Base-by-base conservation (phyloP, 371 early-diverging fungal genomes). In the Lichtheimia hyalospora region DNA sequence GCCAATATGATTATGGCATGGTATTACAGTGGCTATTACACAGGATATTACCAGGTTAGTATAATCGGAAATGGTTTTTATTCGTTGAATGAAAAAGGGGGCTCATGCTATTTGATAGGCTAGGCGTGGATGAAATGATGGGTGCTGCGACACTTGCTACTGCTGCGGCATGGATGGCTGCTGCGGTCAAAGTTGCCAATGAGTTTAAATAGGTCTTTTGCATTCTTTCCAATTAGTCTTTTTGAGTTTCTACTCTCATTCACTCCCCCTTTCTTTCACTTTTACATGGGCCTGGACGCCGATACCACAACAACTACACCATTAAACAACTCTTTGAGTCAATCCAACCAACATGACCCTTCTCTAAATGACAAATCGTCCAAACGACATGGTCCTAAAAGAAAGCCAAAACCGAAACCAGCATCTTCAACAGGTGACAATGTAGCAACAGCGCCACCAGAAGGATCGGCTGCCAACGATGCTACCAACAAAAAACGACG, bases 11-110 rank as follows among this genome's bases (percentile, higher is more conserved):
- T 84, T 63, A 87, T 84, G 86, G 81, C 91, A 10, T 91, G 89
- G 89, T 91, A 89, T 63, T 88, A 81, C 64, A 82, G 88, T 10
- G 91, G 91, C 4, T 89, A 89, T 63, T 91, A 91, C 63, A 84
- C 88, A 16, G 91, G 88, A 39, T 74, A 82, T 23, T 86, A 89
- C 63, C 86, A 86, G 67, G 87, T 66, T 59, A 49, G 53, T 34
- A 25, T 12, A 18, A 12, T 54, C 6, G 34, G 34, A 10, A 34
- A 34, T 34, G 8, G 8, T 34, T 34, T 34, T 34, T 34, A 34
- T 34, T 34, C 34, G 34, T 34, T 34, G n/a, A 8, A 34, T 34
- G 34, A 8, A 6, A 34, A 6, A 25, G 25, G 34, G 34, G 10
- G 34, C 34, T 34, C 10, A 34, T 34, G 34, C 34, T 24, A 49